Base-by-base conservation (phyloP, 1,284 basidiomycete genomes). In the Naganishia sp. region DNA sequence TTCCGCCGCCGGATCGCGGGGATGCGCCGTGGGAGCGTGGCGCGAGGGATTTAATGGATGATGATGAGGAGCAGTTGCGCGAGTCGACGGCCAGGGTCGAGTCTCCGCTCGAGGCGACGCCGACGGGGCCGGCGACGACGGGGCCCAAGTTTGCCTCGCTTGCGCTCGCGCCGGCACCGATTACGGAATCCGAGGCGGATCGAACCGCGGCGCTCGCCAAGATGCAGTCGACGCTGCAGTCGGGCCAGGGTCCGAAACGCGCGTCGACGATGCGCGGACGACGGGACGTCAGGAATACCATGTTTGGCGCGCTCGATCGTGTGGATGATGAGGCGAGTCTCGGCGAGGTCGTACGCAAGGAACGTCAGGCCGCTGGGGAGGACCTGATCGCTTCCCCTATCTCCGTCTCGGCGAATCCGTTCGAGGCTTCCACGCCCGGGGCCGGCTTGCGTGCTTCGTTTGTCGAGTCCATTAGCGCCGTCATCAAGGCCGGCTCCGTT, bases 381-480 rank as follows among this genome's bases (percentile, higher is more conserved):
- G 6, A n/a, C n/a, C n/a, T 43, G 43, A 18, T 62, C 21, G 39
- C 53, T 7, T 46, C 41, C 18, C 55, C 70, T 23, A 23, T 60
- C 15, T 42, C 39, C 35, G 49, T 49, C 1, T 54, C 58, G 18
- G 15, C 47, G 25, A 69, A 70, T 55, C 71, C 72, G 17, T 73
- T 73, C 52, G 71, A 67, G 21, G 50, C 35, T 17, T 5, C 47
- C 11, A 45, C 52, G 11, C 35, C 65, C 4, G 65, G 58, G 2
- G 63, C 73, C 0, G 81, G 80, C 23, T 69, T 83, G 7, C 72
- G 78, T 6, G 81, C 81, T 1, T 76, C 75, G 57, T 73, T 85
- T 42, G 76, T 74, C 46, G 84, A 85, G 73, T 80, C 81, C 1
- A 79, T 84, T 67, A 82, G 83, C 68, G 83, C 81, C 4, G 75